phyloP scores from a whole-genome alignment of 2,329 filamentous ascomycete species.

The Colletotrichum graminicola region DNA sequence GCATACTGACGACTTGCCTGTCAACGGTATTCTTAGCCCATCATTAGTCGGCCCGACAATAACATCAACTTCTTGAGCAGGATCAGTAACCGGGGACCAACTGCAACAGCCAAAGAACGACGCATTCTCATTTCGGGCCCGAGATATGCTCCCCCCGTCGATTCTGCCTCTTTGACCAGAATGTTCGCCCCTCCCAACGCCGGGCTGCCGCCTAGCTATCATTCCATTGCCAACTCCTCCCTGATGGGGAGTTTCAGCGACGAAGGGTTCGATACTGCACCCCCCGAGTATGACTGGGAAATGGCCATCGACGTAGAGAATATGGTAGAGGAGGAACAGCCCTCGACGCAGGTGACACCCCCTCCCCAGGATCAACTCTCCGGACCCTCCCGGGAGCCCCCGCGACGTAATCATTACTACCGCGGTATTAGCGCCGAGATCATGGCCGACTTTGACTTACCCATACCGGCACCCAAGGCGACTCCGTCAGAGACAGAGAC shows the following conservation, averaged over 20 bases:
- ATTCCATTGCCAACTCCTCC: constrained; percentile 49
- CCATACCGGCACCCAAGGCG: background rate
- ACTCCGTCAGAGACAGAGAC: background rate
- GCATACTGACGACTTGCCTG: background rate
- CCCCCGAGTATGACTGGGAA: constrained; percentile 48
- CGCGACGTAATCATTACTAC: constrained; percentile 29
- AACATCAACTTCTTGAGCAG: background rate
- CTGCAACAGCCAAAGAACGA: background rate
- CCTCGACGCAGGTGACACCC: background rate
- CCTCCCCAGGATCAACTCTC: background rate
- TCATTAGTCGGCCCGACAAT: background rate
- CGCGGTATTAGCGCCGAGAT: constrained; percentile 37
- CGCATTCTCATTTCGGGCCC: constrained; percentile 14
- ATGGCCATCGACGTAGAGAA: constrained; percentile 41
- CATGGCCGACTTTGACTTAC: constrained; percentile 37
- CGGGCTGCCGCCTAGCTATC: constrained; percentile 42
- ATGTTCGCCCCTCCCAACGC: constrained; percentile 46
- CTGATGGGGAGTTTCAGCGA: constrained; percentile 50
- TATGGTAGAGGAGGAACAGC: background rate
- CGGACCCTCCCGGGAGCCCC: background rate
- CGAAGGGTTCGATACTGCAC: constrained; percentile 48
- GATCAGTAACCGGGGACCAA: background rate
- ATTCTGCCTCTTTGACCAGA: constrained; percentile 46
- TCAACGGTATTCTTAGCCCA: background rate
- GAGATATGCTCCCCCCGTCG: constrained; percentile 45